Percentiles rank a stretch among this genome's conserved stretches.
phyloP scores from a whole-genome alignment of 2,329 filamentous ascomycete species.

The Malbranchea zuffiana region DNA sequence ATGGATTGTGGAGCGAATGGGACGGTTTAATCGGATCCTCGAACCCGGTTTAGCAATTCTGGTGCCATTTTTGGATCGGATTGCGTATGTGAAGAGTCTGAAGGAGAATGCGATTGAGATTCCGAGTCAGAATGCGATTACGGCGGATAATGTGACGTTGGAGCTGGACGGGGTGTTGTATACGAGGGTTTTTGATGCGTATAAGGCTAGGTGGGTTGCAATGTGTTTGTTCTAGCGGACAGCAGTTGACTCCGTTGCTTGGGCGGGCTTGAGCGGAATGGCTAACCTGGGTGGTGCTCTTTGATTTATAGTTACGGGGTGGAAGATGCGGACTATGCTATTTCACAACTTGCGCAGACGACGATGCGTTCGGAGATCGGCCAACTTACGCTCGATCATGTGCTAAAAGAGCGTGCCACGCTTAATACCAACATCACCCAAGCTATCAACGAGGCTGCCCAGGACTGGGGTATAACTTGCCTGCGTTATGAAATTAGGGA shows the following conservation, averaged over 20 bases:
- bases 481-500: conserved; percentile 96
- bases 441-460: conserved; percentile 94
- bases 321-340: conserved; percentile 97
- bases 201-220: conserved; percentile 74
- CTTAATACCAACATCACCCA: conserved; percentile 98
- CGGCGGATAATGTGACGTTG: conserved; percentile 93
- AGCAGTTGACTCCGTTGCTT: neutral
- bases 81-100: conserved; percentile 94
- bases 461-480: conserved; percentile 94
- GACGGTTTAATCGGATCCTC: conserved; percentile 87
- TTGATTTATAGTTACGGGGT: conserved; percentile 69
- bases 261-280: neutral
- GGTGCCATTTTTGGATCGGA: conserved; percentile 83
- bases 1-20: conserved; percentile 99
- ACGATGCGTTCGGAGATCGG: conserved; percentile 99
- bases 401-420: conserved; percentile 89
- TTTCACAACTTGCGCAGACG: conserved; percentile 93
- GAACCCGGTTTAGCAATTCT: conserved; percentile 84
- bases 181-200: conserved; percentile 92
- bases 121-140: conserved; percentile 93
- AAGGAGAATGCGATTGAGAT: conserved; percentile 97
- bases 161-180: conserved; percentile 94
- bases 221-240: neutral
- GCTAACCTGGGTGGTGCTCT: neutral
- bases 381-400: conserved; percentile 90